A percentile compares a stretch with the other conserved stretches of the same genome.
phyloP scores from a whole-genome alignment of 1,284 basidiomycete genomes.

The Rhodotorula sp. region DNA sequence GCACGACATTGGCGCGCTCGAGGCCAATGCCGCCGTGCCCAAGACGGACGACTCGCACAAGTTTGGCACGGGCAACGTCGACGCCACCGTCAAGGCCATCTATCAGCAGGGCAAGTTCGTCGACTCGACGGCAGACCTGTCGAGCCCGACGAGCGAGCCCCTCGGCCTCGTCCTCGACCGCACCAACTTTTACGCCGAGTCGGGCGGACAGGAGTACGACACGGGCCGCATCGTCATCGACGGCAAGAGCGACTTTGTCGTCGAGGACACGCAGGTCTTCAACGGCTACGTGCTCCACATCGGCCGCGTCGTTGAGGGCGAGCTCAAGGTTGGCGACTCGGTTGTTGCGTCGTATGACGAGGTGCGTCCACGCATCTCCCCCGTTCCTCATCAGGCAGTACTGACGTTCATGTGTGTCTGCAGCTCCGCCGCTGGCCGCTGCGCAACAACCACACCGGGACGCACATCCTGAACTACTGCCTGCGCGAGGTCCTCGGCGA shows the following conservation, averaged over 20 bases:
- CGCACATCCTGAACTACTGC: conserved; percentile 94
- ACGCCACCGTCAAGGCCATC: conserved; percentile 77
- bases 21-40: conserved; percentile 75
- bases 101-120: conserved; percentile 81
- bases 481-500: conserved; percentile 92
- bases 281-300: conserved; percentile 87
- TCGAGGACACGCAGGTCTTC: conserved; percentile 86
- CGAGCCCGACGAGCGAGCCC: conserved; percentile 53
- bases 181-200: conserved; percentile 98
- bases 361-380: conserved; percentile 31
- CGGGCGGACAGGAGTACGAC: conserved; percentile 96
- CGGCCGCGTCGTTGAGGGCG: conserved; percentile 67
- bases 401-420: not conserved
- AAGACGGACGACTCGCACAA: conserved; percentile 94
- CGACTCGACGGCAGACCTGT: conserved; percentile 64
- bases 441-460: conserved; percentile 97
- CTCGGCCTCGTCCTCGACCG: conserved; percentile 89
- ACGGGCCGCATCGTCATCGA: conserved; percentile 93
- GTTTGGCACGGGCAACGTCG: conserved; percentile 73
- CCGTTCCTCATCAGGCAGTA: conserved; percentile 5
- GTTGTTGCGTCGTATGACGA: conserved; percentile 76
- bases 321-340: conserved; percentile 67
- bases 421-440: conserved; percentile 79
- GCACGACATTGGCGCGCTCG: conserved; percentile 86
- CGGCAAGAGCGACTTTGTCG: conserved; percentile 86